These are phyloP conservation scores for Phylloporus rhodoxanthus DNA, from an alignment of 768 basidiomycete species.

Conservation along the genomic window DNA sequence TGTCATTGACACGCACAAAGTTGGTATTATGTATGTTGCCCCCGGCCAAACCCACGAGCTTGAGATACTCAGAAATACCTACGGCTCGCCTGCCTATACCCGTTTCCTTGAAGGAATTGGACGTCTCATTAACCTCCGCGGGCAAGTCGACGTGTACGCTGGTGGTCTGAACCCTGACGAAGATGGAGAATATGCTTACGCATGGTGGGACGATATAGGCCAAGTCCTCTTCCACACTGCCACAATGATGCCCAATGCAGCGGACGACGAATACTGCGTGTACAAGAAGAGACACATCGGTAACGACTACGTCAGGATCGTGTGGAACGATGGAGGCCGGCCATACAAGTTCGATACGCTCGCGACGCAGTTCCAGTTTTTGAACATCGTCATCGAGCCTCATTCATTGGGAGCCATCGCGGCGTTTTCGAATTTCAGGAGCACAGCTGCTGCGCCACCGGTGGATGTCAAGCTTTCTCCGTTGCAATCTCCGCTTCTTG, in stretches of 20 bases:
- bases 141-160: conserved; percentile 87
- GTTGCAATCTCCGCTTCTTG: conserved; percentile 15
- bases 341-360: conserved; percentile 91
- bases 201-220: conserved; percentile 98
- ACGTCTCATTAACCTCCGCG: conserved; percentile 78
- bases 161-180: conserved; percentile 87
- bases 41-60: conserved; percentile 80
- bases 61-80: conserved; percentile 83
- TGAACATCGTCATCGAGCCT: conserved; percentile 95
- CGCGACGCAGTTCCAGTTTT: conserved; percentile 89
- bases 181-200: conserved; percentile 95
- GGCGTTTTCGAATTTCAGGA: conserved; percentile 66
- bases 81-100: conserved; percentile 93
- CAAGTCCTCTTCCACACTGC: conserved; percentile 94
- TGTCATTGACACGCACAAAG: conserved; percentile 95
- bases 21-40: conserved; percentile 93
- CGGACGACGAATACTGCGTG: conserved; percentile 61
- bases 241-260: conserved; percentile 88
- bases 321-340: conserved; percentile 95
- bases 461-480: conserved; percentile 16
- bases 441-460: background rate
- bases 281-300: conserved; percentile 96
- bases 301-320: conserved; percentile 92
- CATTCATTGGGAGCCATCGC: conserved; percentile 81
- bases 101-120: conserved; percentile 90